Evolutionary conservation across 2,329 filamentous ascomycete genomes (phyloP), one percentile per base, ranked within the genome.

Genomic region (Aspergillus fructus): DNA sequence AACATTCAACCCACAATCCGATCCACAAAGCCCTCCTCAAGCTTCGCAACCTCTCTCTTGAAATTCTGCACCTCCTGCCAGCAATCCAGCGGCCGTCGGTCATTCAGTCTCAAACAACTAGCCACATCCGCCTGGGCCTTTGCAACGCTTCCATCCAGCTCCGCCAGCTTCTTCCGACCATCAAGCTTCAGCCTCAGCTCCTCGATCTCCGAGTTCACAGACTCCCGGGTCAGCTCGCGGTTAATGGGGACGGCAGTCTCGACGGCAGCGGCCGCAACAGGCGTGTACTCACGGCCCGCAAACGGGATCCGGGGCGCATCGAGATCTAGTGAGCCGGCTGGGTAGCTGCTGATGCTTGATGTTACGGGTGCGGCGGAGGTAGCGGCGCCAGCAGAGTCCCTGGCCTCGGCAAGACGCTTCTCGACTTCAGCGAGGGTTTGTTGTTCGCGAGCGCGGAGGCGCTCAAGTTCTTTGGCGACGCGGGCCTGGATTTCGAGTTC

Each of bases 51-150:
- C 81, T 96, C 91, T 68, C 84, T 83, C 85, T 93, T 96, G 76
- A 97, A 97, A 19, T 81, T 82, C 79, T 96, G 89, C 23, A 97
- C 91, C 83, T 97, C 92, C 76, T 87, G 84, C 89, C 90, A 97
- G 83, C 93, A 97, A 80, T 97, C 90, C 71, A 97, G 80, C 72
- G 93, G 93, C 74, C 91, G 84, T 63, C 91, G 83, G 76, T 97
- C 93, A 74, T 97, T 88, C 69, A 88, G 83, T 61, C 89, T 82
- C 80, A 97, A 80, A 74, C 93, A 97, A 67, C 84, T 83, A 62
- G 94, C 85, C 55, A 97, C 86, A 59, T 88, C 85, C 65, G 85
- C 81, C 75, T 91, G 89, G 19, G 92, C 90, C 71, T 81, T 83
- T 76, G 91, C 87, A 49, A 96, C 86, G 50, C 79, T 79, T 61